A percentile compares a stretch with the other conserved stretches of the same genome.
These are phyloP conservation scores for Lecanicillium sp. DNA, from an alignment of 2,329 filamentous ascomycete species.

Conservation along the genomic window DNA sequence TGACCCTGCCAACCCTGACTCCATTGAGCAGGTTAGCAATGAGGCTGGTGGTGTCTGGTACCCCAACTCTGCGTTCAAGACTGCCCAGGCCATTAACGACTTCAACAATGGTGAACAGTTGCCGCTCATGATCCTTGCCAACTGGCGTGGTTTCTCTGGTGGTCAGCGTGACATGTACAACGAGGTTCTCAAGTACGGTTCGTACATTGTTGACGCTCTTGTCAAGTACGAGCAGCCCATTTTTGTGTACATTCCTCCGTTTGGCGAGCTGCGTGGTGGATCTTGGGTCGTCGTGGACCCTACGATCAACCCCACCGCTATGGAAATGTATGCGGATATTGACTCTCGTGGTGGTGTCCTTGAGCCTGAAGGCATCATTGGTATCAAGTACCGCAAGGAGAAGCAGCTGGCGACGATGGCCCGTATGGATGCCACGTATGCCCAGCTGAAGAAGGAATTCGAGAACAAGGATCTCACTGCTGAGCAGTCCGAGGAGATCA, in stretches of 20 bases:
- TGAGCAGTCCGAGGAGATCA: constrained; percentile 71
- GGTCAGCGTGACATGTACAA: constrained; percentile 99
- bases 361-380: constrained; percentile 95
- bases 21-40: constrained; percentile 87
- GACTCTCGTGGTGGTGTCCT: constrained; percentile 94
- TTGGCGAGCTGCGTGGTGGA: constrained; percentile 93
- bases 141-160: constrained; percentile 99
- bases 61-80: constrained; percentile 99
- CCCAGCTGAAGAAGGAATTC: constrained; percentile 72
- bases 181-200: constrained; percentile 98
- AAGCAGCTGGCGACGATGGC: constrained; percentile 98
- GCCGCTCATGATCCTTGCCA: constrained; percentile 97
- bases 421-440: constrained; percentile 79
- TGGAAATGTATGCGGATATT: constrained; percentile 99
- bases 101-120: constrained; percentile 99
- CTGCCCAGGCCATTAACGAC: constrained; percentile 94
- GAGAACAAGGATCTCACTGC: constrained; percentile 53
- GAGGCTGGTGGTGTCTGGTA: constrained; percentile 99
- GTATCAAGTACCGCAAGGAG: constrained; percentile 97
- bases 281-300: constrained; percentile 99
- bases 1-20: constrained; percentile 96
- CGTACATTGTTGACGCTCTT: constrained; percentile 96
- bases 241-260: constrained; percentile 97
- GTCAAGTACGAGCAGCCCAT: constrained; percentile 98
- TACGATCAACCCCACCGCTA: constrained; percentile 90